Base-by-base conservation (phyloP, 78 protist genomes). In the Dictyostelium citrinum region DNA sequence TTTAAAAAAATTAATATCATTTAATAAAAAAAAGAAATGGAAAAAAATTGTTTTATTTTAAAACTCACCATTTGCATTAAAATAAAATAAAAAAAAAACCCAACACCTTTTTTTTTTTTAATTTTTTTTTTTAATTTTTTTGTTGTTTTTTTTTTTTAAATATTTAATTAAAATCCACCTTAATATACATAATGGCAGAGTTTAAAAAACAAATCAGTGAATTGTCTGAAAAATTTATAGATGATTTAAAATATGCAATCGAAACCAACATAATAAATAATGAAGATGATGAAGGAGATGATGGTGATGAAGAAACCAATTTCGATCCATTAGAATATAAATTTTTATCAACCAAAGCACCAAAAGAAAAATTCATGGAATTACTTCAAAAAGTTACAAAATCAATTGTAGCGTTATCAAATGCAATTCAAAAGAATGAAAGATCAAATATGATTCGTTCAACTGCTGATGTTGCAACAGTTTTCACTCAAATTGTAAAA, bases 371-470 rank as follows among this genome's bases (percentile, higher is more conserved):
- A 37, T 80, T 80, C 35, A 80, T 80, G 20, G 84, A 80, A 37
- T 55, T 58, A 31, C 27, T 80, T 31, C 84, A 80, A 80, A 80
- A 55, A 35, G 58, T 35, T 7, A 43, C 58, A 55, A 55, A 55
- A 20, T 20, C 33, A 27, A 8, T n/a, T 45, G 43, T 55, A 1
- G 68, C 49, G 24, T 58, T 80, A 80, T 39, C 84, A 80, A 55
- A 14, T 10, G 24, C 49, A 17, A 49, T 80, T 33, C 49, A 80
- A 33, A 55, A 49, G 17, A 80, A 20, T 27, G 68, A 35, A 58
- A 80, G 84, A 80, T 80, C 84, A 55, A 43, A 31, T 55, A 80
- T 80, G 84, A 80, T 80, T 39, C 49, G 58, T 80, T 41, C 84
- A 35, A 80, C 58, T 2, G 58, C 74, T 51, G 84, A 35, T n/a